A percentile compares a stretch with the other conserved stretches of the same genome.
phyloP scores from a whole-genome alignment of 129 eudicot species.

The Silybum marianum region DNA sequence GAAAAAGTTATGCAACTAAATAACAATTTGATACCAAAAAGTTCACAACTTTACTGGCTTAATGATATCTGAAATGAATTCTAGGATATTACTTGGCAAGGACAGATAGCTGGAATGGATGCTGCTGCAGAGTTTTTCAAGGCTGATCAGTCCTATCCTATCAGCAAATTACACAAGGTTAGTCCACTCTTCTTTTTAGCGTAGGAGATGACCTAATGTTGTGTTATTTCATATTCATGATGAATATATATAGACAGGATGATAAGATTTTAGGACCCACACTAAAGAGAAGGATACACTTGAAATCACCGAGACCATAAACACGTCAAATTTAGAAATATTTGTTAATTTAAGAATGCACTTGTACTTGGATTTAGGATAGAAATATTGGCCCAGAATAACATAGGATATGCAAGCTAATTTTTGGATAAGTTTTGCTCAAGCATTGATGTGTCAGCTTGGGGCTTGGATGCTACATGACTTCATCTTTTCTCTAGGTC shows the following conservation, averaged over 20 bases:
- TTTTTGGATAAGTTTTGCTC: background rate
- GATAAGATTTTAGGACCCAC: background rate
- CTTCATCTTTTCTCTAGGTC: background rate
- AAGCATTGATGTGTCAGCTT: background rate
- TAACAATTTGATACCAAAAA: constrained; percentile 6
- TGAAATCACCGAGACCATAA: background rate
- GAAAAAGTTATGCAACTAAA: background rate
- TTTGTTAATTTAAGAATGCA: background rate
- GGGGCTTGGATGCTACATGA: constrained; percentile 10
- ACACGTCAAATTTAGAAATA: background rate
- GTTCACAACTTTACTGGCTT: background rate
- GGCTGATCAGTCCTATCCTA: constrained; percentile 78
- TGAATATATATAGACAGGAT: background rate
- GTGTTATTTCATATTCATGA: background rate
- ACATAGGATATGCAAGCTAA: background rate
- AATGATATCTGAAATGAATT: constrained; percentile 21
- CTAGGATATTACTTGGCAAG: constrained; percentile 91
- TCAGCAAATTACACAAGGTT: constrained; percentile 64
- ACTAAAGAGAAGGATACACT: background rate
- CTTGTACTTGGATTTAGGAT: background rate
- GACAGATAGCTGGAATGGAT: constrained; percentile 85
- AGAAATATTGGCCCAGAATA: background rate
- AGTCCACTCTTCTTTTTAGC: constrained; percentile 8
- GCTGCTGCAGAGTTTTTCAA: constrained; percentile 66
- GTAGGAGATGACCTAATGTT: background rate